Evolutionary conservation across 2,329 filamentous ascomycete genomes (phyloP).

Genomic region (Acephala macrosclerotiorum): DNA sequence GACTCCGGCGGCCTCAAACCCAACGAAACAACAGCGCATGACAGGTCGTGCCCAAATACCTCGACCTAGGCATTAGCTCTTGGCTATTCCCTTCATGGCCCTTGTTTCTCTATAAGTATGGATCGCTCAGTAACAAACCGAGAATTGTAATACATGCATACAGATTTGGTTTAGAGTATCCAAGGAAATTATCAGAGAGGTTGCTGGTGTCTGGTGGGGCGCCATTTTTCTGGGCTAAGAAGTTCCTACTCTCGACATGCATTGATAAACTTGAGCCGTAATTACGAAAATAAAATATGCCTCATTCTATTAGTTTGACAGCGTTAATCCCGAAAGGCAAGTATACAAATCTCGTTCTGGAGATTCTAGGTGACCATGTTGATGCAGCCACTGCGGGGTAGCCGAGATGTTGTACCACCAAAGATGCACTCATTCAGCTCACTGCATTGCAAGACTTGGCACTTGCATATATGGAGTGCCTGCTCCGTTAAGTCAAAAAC

Average conservation of each 20-base stretch:
- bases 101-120: too few relatives aligned
- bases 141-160: too few relatives aligned
- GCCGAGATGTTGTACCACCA: constrained; percentile 10
- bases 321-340: neutral
- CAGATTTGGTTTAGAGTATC: too few relatives aligned
- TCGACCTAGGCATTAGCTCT: too few relatives aligned
- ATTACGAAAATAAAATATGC: constrained; percentile 5
- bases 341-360: constrained; percentile 6
- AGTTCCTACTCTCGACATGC: constrained; percentile 4
- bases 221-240: neutral
- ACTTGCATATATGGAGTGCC: constrained; percentile 10
- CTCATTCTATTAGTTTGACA: neutral
- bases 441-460: constrained; percentile 11
- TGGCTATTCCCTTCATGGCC: too few relatives aligned
- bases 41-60: too few relatives aligned
- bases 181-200: constrained; percentile 5
- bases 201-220: neutral
- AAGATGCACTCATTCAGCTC: constrained; percentile 9
- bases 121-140: too few relatives aligned
- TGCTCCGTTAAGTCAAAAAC: constrained; percentile 3
- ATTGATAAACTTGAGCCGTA: constrained; percentile 1
- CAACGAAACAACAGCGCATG: too few relatives aligned
- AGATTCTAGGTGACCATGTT: constrained; percentile 10
- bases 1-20: too few relatives aligned
- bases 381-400: constrained; percentile 12